Conservation (phyloP, 345 rosid species). For the Eucalyptus lansdowneana region DNA sequence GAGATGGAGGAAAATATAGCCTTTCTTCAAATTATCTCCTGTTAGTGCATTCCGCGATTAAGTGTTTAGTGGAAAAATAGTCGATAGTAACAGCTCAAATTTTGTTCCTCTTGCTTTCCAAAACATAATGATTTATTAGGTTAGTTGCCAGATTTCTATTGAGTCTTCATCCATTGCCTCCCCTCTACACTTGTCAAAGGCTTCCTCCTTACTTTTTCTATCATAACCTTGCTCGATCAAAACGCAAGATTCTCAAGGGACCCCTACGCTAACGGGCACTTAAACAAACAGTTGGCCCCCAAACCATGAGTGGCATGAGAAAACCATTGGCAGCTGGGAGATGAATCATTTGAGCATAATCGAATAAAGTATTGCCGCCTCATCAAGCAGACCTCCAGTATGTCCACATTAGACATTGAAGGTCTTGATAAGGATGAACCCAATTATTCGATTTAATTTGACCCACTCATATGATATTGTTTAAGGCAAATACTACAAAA, state of each 20-base stretch:
- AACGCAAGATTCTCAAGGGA: not conserved
- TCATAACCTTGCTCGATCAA: not conserved
- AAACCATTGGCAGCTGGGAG: not conserved
- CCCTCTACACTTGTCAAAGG: not conserved
- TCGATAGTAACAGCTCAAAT: not conserved
- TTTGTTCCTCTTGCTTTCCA: not conserved
- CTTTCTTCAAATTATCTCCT: not conserved
- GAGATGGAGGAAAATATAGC: not conserved
- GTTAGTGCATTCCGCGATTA: not conserved
- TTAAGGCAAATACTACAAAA: no score
- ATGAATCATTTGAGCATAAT: not conserved
- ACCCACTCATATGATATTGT: accelerated
- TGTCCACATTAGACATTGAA: not conserved
- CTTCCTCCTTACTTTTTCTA: not conserved
- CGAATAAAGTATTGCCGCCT: not conserved
- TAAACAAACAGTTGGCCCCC: not conserved
- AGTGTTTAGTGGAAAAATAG: not conserved
- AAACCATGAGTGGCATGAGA: not conserved
- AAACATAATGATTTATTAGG: not conserved
- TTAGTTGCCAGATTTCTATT: not conserved
- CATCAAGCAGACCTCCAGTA: not conserved
- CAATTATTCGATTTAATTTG: not conserved
- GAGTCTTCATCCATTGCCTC: not conserved
- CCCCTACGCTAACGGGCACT: not conserved
- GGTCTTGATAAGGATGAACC: not conserved